Evolutionary conservation across 2,329 filamentous ascomycete genomes (phyloP).

Genomic region (Clonostachys rosea): DNA sequence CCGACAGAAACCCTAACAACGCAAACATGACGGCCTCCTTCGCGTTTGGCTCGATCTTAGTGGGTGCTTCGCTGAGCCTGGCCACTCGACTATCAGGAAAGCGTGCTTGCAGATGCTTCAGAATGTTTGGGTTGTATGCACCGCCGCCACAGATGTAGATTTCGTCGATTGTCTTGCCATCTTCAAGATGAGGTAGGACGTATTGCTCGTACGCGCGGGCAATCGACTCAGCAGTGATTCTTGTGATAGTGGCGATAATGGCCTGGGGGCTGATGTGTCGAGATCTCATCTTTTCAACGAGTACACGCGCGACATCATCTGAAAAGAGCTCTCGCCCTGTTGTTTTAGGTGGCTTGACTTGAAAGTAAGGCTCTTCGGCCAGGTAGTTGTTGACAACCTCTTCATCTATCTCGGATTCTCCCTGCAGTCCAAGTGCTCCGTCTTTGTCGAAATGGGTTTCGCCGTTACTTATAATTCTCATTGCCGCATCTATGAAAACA

Average conservation of each 20-base stretch:
- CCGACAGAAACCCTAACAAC: conserved; percentile 16
- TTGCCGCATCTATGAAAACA: conserved; percentile 15
- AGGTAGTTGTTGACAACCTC: conserved; percentile 16
- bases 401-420: conserved; percentile 27
- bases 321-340: conserved; percentile 45
- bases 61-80: conserved; percentile 42
- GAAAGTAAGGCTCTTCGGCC: conserved; percentile 29
- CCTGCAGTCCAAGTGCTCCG: conserved; percentile 32
- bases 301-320: conserved; percentile 34
- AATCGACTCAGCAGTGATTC: conserved; percentile 43
- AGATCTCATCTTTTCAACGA: conserved; percentile 30
- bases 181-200: neutral
- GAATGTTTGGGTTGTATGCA: conserved; percentile 53
- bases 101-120: conserved; percentile 40
- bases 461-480: conserved; percentile 25
- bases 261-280: conserved; percentile 30
- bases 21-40: conserved; percentile 49
- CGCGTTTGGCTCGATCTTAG: conserved; percentile 45
- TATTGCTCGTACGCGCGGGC: conserved; percentile 12
- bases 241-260: conserved; percentile 40
- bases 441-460: conserved; percentile 41
- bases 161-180: conserved; percentile 32
- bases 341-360: conserved; percentile 32
- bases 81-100: conserved; percentile 41
- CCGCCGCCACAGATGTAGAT: conserved; percentile 58